Evolutionary conservation across 75 land plant genomes (phyloP).

Genomic region (Chamaecyparis obtusa): DNA sequence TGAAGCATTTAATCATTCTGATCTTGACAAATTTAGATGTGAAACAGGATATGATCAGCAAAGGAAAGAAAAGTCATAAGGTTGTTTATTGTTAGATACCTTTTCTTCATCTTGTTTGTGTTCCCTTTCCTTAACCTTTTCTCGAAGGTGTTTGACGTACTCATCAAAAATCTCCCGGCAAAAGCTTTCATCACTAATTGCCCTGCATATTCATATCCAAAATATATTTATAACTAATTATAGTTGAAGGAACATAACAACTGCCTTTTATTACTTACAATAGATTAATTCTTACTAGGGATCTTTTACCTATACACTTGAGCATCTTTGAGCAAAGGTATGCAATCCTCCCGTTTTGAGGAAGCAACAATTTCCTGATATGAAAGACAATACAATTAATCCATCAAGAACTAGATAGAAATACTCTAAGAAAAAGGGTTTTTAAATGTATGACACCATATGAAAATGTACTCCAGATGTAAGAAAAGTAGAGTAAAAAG

Average conservation of each 20-base stretch:
- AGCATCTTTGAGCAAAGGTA: constrained; percentile 62
- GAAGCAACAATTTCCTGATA: constrained; percentile 64
- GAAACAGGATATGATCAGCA: no score
- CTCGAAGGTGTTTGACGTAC: constrained; percentile 61
- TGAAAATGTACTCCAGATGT: no score
- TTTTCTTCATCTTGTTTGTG: constrained; percentile 87
- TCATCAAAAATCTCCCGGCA: constrained; percentile 77
- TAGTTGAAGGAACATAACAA: neutral
- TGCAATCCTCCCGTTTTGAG: constrained; percentile 88
- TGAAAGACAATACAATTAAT: neutral
- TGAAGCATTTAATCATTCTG: no score
- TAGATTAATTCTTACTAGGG: neutral
- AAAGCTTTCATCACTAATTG: constrained; percentile 60
- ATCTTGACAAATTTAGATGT: no score
- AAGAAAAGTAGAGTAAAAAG: no score
- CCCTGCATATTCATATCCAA: constrained; percentile 30
- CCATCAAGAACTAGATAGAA: neutral
- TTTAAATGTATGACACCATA: no score
- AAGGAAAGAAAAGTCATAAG: neutral
- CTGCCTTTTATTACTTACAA: neutral
- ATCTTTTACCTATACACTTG: constrained; percentile 47
- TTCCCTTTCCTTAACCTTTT: constrained; percentile 82
- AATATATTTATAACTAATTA: neutral
- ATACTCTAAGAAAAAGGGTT: neutral
- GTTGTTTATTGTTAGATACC: constrained; percentile 54